Evolutionary conservation across 2,329 filamentous ascomycete species (phyloP), one percentile per base, ranked within the genome.

Genomic region (Sarocladium oryzae): DNA sequence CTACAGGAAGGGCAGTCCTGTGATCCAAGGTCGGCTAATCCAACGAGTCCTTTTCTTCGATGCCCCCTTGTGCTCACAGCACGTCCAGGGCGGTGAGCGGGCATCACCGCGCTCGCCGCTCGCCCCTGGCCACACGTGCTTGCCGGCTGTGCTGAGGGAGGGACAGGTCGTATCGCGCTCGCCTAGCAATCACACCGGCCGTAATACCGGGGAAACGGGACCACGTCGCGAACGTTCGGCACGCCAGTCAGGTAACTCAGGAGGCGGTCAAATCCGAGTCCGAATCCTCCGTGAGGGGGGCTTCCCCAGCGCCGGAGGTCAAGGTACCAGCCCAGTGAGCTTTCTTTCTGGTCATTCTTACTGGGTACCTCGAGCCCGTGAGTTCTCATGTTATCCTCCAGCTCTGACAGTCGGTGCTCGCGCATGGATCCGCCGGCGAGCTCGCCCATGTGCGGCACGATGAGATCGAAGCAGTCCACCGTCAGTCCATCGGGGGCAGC

Each of bases 231-330:
- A 61, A 96, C 81, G 59, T 88, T 95, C 56, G 81, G 78, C 35
- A 92, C 82, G 9, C 90, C 90, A 28, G 86, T 81, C 51, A 96
- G 74, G 69, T 95, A 96, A 62, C 86, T 85, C 59, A 96, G 69
- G 56, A 96, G 77, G 51, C 91, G 81, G 73, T 96, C 91, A 63
- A 95, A 95, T 8, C 91, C 91, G 52, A 96, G 67, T 2, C 91
- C 91, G 64, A 95, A 96, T 1, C 91, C 91, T 37, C 91, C 91
- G 61, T 96, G 91, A 32, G 89, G 89, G 52, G 89, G 88, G 58
- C 86, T 91, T n/a, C 91, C 91, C 80, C 89, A 96, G 57, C 86
- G 84, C 54, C 91, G 83, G 54, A 96, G 76, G 66, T 96, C 90
- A 21, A 89, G 74, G 64, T 96, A 96, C 91, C 91, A 96, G 58